Base-by-base conservation (phyloP, 768 basidiomycete species). In the Myochromella boudieri region DNA sequence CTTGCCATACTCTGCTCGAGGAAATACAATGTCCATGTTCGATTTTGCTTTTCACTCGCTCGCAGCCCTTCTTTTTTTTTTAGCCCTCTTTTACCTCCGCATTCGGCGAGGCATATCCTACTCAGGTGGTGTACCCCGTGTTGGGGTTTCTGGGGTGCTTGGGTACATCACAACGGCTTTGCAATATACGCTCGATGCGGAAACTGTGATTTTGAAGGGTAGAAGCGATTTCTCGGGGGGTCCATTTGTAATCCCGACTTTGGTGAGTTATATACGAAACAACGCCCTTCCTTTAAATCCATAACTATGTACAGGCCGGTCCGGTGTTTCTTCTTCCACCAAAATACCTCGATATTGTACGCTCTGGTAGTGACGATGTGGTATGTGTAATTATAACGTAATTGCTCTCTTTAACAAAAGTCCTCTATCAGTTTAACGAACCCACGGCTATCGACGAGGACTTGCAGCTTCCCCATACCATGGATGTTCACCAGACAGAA, bases 81-180 rank as follows among this genome's bases (percentile, higher is more conserved):
- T 65, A 2, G 43, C 32, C 10, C 37, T 59, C 20, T 42, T 51
- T 22, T 67, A 64, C 43, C 44, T 55, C 41, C 64, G 65, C 8
- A 55, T 69, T 40, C 44, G 48, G 28, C 55, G 49, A 33, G 59
- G 53, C 9, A 63, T 63, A 27, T 60, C 61, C 27, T 65, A 68
- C 37, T 48, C 63, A 20, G 62, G 64, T 11, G 59, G 59, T 36
- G 60, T 68, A 37, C 64, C 67, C 41, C 64, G 68, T 11, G 47
- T 68, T 28, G 68, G 70, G 6, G 54, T 56, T 34, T 45, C 65
- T 49, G 68, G 68, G 8, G 60, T 67, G 36, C 45, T 65, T 37
- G 68, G 68, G 28, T 70, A 67, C 49, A 53, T 71, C 14, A 42
- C 47, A 22, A 64, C 68, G n/a, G 68, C 70, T 26, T n/a, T 67